Evolutionary conservation across 192 early-diverging fungal genomes (phyloP).

Genomic region (Umbelopsis isabellina): DNA sequence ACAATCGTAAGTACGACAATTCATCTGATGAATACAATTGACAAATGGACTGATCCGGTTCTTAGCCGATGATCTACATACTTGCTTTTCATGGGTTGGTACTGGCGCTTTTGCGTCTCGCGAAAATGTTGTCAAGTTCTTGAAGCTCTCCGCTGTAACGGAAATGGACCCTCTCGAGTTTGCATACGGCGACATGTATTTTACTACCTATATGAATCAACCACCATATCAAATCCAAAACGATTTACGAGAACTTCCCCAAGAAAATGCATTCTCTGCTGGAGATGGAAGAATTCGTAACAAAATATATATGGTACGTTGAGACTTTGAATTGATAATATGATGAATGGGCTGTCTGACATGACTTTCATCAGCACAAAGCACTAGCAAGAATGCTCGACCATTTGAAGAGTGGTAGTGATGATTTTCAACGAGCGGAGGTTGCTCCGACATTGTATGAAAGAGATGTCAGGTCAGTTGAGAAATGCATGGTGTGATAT

Average conservation of each 20-base stretch:
- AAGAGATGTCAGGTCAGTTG: slow-evolving; percentile 41
- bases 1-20: slow-evolving; percentile 47
- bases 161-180: slow-evolving; percentile 53
- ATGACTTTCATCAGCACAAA: slow-evolving; percentile 38
- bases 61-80: slow-evolving; percentile 51
- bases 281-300: slow-evolving; percentile 49
- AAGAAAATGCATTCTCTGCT: slow-evolving; percentile 47
- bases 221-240: slow-evolving; percentile 57
- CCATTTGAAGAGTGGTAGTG: slow-evolving; percentile 31
- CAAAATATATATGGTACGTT: slow-evolving; percentile 52
- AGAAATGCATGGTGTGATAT: background rate
- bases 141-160: slow-evolving; percentile 46
- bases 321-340: background rate
- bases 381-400: slow-evolving; percentile 45
- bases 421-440: slow-evolving; percentile 41
- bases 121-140: slow-evolving; percentile 50
- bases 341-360: background rate
- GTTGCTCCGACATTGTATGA: slow-evolving; percentile 43
- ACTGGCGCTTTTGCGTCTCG: slow-evolving; percentile 55
- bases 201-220: slow-evolving; percentile 57
- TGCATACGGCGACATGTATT: slow-evolving; percentile 60
- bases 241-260: slow-evolving; percentile 44
- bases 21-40: background rate
- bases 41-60: background rate
- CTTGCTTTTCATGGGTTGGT: slow-evolving; percentile 54